Base-by-base conservation (phyloP, 441 rosid species). In the Populus hybrid region DNA sequence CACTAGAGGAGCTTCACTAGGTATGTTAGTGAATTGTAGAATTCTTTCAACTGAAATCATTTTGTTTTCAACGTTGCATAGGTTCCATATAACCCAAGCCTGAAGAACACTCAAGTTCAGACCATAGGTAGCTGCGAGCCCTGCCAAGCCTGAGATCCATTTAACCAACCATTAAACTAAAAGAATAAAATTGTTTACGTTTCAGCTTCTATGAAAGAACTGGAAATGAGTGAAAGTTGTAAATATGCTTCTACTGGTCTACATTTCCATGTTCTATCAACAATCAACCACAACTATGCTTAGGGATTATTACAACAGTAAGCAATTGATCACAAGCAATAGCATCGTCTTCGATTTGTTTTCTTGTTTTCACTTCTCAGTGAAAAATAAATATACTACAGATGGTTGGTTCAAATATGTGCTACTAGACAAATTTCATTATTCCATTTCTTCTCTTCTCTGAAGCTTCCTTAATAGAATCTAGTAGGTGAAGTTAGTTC, bases 11-110 rank as follows among this genome's bases (percentile, higher is more conserved):
- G 90, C 90, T 81, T 91, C 93, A 59, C 92, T 86, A 0, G 86
- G 86, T 71, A 91, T 76, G 78, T 82, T 74, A 8, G 90, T 80
- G 79, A 86, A 87, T 72, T 88, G 92, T 61, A 90, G 90, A 80
- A 91, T 75, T 76, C 93, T 86, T 82, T 89, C 93, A 1, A 88
- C 93, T 2, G 93, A 91, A 75, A 91, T 90, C 93, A 91, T 87
- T 81, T 89, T 90, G 86, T 88, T 91, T 85, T 90, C 92, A 2
- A 91, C 92, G 30, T 87, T 88, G 88, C 93, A 91, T 21, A 88
- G 71, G 79, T 86, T 88, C 92, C 93, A 91, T 82, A 91, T 88
- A 36, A 90, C 89, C 93, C 93, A 90, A 20, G 90, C 91, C 79
- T 90, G 93, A 68, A 89, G 85, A 36, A 85, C 89, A 75, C 88